Base-by-base conservation (phyloP, 257 asterid species). In the Plectranthus barbatus region DNA sequence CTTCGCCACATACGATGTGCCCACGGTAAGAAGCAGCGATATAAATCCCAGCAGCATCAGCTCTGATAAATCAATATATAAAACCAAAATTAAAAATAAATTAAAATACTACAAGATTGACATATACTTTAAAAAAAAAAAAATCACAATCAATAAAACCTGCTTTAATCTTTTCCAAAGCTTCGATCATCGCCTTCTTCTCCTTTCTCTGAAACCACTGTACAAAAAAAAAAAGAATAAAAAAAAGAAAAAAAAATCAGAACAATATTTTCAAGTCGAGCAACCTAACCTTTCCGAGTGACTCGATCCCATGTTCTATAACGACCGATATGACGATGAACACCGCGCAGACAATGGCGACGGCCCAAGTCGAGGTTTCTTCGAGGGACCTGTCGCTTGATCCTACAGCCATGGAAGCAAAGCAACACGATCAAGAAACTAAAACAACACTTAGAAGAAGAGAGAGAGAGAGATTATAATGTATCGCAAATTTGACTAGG, bases 361-460 rank as follows among this genome's bases (percentile, higher is more conserved):
- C 88, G 7, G 96, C 86, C 96, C 96, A 89, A 0, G 96, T 89
- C 5, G 96, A 82, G 41, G 96, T 89, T 56, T 82, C 80, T 60
- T 89, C 81, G 37, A 89, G 80, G 26, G 96, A 65, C 40, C 85
- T 74, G 3, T 80, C 90, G 36, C 61, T 64, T 6, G 72, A 33
- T 4, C 60, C 70, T 23, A 46, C 76, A 56, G 79, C 84, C 84
- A 79, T 79, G 19, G 39, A 29, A 56, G 17, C 41, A 42, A 2
- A n/a, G n/a, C n/a, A n/a, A n/a, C 20, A 64, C 15, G 20, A 39
- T 29, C 42, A 62, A 34, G 6, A 37, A 24, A 39, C n/a, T n/a
- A n/a, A n/a, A n/a, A n/a, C n/a, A 36, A 5, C 17, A 18, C 2
- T 3, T 6, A 29, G 42, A 9, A 3, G 7, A 3, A 14, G 15